Conservation (phyloP, 768 basidiomycete genomes). For the Mycena galopus region DNA sequence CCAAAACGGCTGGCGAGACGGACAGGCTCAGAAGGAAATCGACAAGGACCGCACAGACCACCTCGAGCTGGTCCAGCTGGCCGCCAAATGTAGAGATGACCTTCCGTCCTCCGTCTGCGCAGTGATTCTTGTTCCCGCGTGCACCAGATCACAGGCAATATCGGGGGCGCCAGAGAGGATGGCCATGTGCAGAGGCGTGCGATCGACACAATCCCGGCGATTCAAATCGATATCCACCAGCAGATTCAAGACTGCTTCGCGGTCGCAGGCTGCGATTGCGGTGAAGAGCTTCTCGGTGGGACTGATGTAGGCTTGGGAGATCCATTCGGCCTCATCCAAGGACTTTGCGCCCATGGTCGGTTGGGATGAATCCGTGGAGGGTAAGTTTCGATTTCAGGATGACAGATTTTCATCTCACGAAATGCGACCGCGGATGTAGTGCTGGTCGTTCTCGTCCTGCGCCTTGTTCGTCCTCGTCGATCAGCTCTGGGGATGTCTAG, state of each 20-base stretch:
- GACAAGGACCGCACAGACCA: constrained; percentile 63
- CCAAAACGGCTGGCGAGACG: background rate
- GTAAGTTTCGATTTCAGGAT: background rate
- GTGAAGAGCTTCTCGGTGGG: constrained; percentile 65
- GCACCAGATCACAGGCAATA: constrained; percentile 63
- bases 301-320: constrained; percentile 69
- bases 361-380: constrained; percentile 64
- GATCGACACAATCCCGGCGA: constrained; percentile 71
- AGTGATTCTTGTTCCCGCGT: constrained; percentile 67
- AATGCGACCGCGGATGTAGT: constrained; percentile 65
- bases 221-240: constrained; percentile 62
- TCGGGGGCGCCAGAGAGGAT: constrained; percentile 60
- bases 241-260: constrained; percentile 51
- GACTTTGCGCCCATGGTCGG: constrained; percentile 64
- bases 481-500: constrained; percentile 53
- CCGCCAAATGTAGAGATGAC: constrained; percentile 67
- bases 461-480: constrained; percentile 67
- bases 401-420: constrained; percentile 47
- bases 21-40: background rate
- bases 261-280: constrained; percentile 62
- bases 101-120: constrained; percentile 69
- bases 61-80: constrained; percentile 57
- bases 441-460: constrained; percentile 64
- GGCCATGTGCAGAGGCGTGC: constrained; percentile 69
- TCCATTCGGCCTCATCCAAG: constrained; percentile 75